Conservation (phyloP, 1,284 basidiomycete genomes). For the Crocinoboletus sp. region DNA sequence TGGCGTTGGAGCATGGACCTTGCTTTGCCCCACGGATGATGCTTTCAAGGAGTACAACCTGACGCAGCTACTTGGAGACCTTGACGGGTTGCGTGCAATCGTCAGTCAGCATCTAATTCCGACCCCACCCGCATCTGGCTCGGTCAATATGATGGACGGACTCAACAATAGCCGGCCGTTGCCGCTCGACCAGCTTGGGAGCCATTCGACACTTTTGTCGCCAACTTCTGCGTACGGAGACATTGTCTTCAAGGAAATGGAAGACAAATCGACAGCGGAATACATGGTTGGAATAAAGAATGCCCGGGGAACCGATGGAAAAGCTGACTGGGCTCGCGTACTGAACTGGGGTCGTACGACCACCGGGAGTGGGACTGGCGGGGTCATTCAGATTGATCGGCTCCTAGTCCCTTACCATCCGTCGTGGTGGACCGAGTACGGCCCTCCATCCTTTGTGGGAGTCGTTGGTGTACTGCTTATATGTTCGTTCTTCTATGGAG, state of each 20-base stretch:
- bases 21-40: conserved; percentile 89
- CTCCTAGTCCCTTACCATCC: conserved; percentile 86
- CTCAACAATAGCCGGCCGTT: conserved; percentile 69
- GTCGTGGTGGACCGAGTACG: conserved; percentile 72
- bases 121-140: conserved; percentile 27
- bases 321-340: conserved; percentile 74
- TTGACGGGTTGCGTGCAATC: conserved; percentile 57
- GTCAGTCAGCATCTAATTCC: conserved; percentile 91
- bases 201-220: conserved; percentile 72
- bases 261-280: conserved; percentile 37
- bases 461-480: conserved; percentile 53
- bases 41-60: conserved; percentile 91
- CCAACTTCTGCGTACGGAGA: conserved; percentile 67
- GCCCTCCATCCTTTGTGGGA: conserved; percentile 57
- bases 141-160: conserved; percentile 32
- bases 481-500: conserved; percentile 67
- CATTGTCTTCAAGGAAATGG: conserved; percentile 67
- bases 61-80: conserved; percentile 68
- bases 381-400: conserved; percentile 85
- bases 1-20: conserved; percentile 62
- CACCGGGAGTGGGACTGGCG: conserved; percentile 63
- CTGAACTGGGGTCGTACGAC: conserved; percentile 81
- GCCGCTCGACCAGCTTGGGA: conserved; percentile 61
- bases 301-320: conserved; percentile 71
- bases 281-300: conserved; percentile 90